These are phyloP conservation scores for Phialophora macrospora DNA, from an alignment of 2,329 filamentous ascomycete species.

Conservation along the genomic window DNA sequence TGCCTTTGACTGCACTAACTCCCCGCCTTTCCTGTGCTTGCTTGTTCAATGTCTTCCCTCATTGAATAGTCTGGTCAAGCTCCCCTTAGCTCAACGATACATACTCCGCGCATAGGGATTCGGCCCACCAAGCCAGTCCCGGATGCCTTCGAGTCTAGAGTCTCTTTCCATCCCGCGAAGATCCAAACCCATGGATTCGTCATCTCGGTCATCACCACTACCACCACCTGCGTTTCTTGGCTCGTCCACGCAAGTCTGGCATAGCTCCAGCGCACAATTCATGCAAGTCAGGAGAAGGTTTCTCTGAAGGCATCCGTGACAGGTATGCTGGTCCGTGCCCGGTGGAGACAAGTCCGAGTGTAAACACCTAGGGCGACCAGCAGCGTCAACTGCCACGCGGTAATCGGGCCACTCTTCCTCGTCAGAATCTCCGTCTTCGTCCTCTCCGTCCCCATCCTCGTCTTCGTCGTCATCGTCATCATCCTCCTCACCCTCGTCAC, in stretches of 20 bases:
- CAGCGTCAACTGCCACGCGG: constrained; percentile 11
- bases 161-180: not conserved
- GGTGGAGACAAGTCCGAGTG: not conserved
- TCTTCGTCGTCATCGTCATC: constrained; percentile 16
- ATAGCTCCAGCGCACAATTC: constrained; percentile 15
- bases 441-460: constrained; percentile 10
- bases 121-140: not conserved
- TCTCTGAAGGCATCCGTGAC: constrained; percentile 11
- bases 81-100: not conserved
- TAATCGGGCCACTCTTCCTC: constrained; percentile 8
- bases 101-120: not conserved
- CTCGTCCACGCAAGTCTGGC: constrained; percentile 3
- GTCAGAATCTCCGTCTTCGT: constrained; percentile 9
- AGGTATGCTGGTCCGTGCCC: not conserved
- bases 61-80: not conserved
- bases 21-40: not conserved
- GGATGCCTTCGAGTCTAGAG: not conserved
- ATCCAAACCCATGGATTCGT: not conserved
- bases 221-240: not conserved
- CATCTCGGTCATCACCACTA: not conserved
- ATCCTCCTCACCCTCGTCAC: constrained; percentile 11
- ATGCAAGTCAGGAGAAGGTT: constrained; percentile 3
- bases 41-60: not conserved
- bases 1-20: not conserved
- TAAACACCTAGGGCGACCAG: constrained; percentile 5